A percentile compares a stretch with the other conserved stretches of the same genome.
Evolutionary conservation across 306 rosid genomes (phyloP).

Genomic region (Lablab purpureus): DNA sequence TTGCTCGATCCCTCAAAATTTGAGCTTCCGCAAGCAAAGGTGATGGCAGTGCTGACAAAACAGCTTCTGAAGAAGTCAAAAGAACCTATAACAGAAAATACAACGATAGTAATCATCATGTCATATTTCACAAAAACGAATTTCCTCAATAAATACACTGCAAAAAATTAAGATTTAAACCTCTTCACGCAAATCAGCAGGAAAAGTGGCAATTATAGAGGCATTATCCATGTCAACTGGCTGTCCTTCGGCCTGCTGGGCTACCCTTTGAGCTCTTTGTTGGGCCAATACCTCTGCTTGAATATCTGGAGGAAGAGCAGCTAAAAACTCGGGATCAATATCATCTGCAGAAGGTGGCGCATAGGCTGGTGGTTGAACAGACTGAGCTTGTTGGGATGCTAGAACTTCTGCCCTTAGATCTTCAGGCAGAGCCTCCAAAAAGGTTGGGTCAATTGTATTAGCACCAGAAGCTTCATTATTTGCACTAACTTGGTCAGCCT

Average conservation of each 20-base stretch:
- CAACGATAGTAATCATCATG: slow-evolving; percentile 36
- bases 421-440: slow-evolving; percentile 98
- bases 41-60: slow-evolving; percentile 93
- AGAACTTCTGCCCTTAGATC: slow-evolving; percentile 94
- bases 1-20: slow-evolving; percentile 93
- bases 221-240: slow-evolving; percentile 99
- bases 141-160: slow-evolving; percentile 28
- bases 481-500: slow-evolving; percentile 65
- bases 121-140: slow-evolving; percentile 35
- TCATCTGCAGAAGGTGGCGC: slow-evolving; percentile 92
- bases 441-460: slow-evolving; percentile 92
- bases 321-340: slow-evolving; percentile 98
- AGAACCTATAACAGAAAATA: slow-evolving; percentile 71
- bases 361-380: slow-evolving; percentile 85
- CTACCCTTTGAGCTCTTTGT: slow-evolving; percentile 94
- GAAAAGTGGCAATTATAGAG: slow-evolving; percentile 96
- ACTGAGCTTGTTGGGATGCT: slow-evolving; percentile 97
- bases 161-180: slow-evolving; percentile 55
- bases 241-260: slow-evolving; percentile 96
- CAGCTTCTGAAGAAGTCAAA: slow-evolving; percentile 96
- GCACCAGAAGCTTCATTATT: slow-evolving; percentile 79
- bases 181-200: slow-evolving; percentile 99
- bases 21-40: slow-evolving; percentile 97
- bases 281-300: slow-evolving; percentile 98
- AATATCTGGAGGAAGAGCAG: slow-evolving; percentile 99